phyloP scores from a whole-genome alignment of 2,329 filamentous ascomycete species.

The Exophiala sp. region DNA sequence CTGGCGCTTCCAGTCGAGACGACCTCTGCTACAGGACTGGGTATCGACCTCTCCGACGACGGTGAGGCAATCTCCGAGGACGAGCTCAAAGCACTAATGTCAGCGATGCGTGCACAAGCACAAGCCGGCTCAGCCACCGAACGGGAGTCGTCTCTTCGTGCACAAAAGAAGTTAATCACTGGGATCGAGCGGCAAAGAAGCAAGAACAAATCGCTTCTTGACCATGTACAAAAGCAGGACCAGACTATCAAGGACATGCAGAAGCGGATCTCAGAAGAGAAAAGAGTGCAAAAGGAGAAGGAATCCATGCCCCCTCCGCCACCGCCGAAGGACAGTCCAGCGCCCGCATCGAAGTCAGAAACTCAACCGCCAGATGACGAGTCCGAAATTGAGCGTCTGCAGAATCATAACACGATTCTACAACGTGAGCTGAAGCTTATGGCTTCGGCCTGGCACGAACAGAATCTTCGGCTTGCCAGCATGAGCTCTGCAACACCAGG shows the following conservation, averaged over 20 bases:
- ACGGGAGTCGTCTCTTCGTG: conserved; percentile 20
- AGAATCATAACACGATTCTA: conserved; percentile 22
- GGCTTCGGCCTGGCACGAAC: conserved; percentile 47
- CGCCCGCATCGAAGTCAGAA: neutral
- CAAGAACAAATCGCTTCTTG: conserved; percentile 21
- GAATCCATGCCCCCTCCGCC: conserved; percentile 9
- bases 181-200: conserved; percentile 25
- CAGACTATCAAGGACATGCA: conserved; percentile 23
- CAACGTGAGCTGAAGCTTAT: conserved; percentile 43
- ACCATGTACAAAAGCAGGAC: conserved; percentile 24
- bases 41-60: conserved; percentile 2
- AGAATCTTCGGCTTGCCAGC: conserved; percentile 44
- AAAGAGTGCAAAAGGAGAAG: conserved; percentile 3
- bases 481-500: conserved; percentile 38
- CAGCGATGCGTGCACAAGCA: conserved; percentile 27
- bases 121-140: conserved; percentile 24
- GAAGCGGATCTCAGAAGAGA: conserved; percentile 8
- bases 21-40: neutral
- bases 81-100: conserved; percentile 29
- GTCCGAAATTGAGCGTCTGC: conserved; percentile 21
- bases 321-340: conserved; percentile 15
- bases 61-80: conserved; percentile 24
- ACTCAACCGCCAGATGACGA: conserved; percentile 5
- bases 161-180: conserved; percentile 27
- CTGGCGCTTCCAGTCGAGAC: neutral